Conservation (phyloP, 108 stramenopile species). For the Skeletonema marinoi region DNA sequence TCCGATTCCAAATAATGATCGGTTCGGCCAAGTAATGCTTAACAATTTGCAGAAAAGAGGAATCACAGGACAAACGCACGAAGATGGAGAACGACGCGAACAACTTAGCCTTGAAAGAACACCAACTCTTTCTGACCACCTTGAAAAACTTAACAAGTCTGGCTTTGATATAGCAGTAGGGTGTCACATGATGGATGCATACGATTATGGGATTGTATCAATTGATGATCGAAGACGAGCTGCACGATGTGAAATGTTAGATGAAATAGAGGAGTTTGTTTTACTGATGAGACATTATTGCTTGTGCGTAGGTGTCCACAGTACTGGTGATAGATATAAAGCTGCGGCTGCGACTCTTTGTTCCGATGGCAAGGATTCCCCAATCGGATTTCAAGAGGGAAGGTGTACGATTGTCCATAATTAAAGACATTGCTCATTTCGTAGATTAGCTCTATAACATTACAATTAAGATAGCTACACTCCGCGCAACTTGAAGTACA, state of each 20-base stretch:
- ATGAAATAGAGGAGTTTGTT: conserved; percentile 86
- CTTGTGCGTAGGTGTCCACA: conserved; percentile 52
- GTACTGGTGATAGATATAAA: not conserved
- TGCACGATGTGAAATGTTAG: conserved; percentile 79
- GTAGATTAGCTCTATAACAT: not conserved
- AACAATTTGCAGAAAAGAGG: conserved; percentile 64
- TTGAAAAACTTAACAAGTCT: conserved; percentile 39
- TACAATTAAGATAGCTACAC: too few relatives aligned
- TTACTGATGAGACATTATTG: conserved; percentile 87
- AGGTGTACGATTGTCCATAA: conserved; percentile 3
- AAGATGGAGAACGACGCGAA: not conserved
- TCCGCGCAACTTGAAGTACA: too few relatives aligned
- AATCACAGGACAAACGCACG: conserved; percentile 37
- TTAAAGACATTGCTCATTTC: not conserved
- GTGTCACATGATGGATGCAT: conserved; percentile 85
- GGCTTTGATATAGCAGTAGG: conserved; percentile 67
- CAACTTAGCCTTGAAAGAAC: conserved; percentile 59
- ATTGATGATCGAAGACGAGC: conserved; percentile 59
- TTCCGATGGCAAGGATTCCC: conserved; percentile 32
- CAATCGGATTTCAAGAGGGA: conserved; percentile 40
- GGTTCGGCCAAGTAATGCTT: conserved; percentile 82
- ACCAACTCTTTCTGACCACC: conserved; percentile 56
- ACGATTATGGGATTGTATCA: conserved; percentile 61
- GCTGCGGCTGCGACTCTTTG: conserved; percentile 16
- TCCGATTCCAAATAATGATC: conserved; percentile 65